Base-by-base conservation (phyloP, 192 early-diverging fungal species). In the Umbelopsis sp. region DNA sequence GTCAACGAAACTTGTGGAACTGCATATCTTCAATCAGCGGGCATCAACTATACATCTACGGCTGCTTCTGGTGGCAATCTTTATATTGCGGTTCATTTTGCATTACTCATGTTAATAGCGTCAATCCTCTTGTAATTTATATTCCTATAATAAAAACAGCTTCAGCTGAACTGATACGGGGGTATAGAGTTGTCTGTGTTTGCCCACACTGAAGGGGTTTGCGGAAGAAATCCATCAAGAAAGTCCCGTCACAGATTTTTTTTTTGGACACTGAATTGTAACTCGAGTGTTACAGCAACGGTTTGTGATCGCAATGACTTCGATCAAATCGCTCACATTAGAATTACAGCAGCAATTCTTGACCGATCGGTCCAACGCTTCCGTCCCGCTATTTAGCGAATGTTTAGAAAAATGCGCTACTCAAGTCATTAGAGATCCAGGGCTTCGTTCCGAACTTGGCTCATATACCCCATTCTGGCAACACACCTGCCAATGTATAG, bases 381-480 rank as follows among this genome's bases (percentile, higher is more conserved):
- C 56, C 17, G 4, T 62, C 26, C 56, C 56, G 12, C 56, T 62
- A 34, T 34, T 34, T n/a, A 62, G 26, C 17, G 56, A 62, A 62
- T 62, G 56, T 62, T 34, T 62, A 14, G 56, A 62, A 62, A 62
- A 62, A 9, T 62, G 56, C 26, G 56, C 56, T 14, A 62, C 24
- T 17, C 56, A 62, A 62, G 56, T 62, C 14, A 34, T 62, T 7
- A 31, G 56, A 4, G 56, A 62, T 34, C 25, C 56, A 5, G 31
- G 12, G 2, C 11, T 62, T 29, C 56, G 56, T 32, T 20, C 14
- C 16, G 56, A 62, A 6, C 31, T 62, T 11, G 56, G 56, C 31
- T 29, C 12, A 17, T 32, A 32, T 17, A 62, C 26, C 24, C 25
- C 26, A 62, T 62, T 62, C 56, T 62, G 56, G 56, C 26, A 62